A percentile compares a stretch with the other conserved stretches of the same genome.
Conservation (phyloP, 192 early-diverging fungal species). For the Phycomyces nitens region DNA sequence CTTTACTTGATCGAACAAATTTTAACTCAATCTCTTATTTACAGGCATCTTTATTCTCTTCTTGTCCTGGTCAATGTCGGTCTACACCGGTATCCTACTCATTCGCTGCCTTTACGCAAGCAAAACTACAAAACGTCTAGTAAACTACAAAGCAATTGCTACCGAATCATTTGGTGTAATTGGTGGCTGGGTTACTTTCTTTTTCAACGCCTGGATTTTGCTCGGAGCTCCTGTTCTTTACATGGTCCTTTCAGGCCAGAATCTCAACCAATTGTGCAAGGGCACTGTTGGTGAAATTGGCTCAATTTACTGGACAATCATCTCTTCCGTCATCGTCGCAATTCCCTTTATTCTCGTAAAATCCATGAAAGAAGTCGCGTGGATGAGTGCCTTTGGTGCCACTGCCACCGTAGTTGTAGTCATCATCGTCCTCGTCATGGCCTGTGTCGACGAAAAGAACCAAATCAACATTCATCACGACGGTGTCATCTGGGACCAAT, state of each 20-base stretch:
- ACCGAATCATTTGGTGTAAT: conserved; percentile 66
- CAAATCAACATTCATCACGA: conserved; percentile 38
- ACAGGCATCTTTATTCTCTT: conserved; percentile 44
- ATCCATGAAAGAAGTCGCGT: conserved; percentile 75
- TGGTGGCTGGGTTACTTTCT: conserved; percentile 59
- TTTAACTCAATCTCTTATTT: background rate
- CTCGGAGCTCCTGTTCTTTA: conserved; percentile 69
- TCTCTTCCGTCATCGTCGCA: conserved; percentile 56
- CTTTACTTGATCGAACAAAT: background rate
- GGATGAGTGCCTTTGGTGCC: conserved; percentile 72
- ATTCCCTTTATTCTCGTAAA: conserved; percentile 74
- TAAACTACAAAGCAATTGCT: conserved; percentile 64
- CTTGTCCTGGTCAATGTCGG: conserved; percentile 64
- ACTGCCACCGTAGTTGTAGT: conserved; percentile 71
- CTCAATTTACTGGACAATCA: conserved; percentile 59
- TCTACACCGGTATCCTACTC: conserved; percentile 70
- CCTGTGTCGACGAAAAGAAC: conserved; percentile 41
- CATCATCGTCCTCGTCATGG: conserved; percentile 59
- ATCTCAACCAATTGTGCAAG: conserved; percentile 58
- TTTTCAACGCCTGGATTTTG: conserved; percentile 64
- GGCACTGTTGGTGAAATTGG: conserved; percentile 37
- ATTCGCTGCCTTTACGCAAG: conserved; percentile 73
- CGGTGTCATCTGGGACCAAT: conserved; percentile 58
- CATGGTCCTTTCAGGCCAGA: conserved; percentile 73
- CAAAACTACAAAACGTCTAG: conserved; percentile 49